Base-by-base conservation (phyloP, 2,329 filamentous ascomycete genomes). In the Fusarium sp. region DNA sequence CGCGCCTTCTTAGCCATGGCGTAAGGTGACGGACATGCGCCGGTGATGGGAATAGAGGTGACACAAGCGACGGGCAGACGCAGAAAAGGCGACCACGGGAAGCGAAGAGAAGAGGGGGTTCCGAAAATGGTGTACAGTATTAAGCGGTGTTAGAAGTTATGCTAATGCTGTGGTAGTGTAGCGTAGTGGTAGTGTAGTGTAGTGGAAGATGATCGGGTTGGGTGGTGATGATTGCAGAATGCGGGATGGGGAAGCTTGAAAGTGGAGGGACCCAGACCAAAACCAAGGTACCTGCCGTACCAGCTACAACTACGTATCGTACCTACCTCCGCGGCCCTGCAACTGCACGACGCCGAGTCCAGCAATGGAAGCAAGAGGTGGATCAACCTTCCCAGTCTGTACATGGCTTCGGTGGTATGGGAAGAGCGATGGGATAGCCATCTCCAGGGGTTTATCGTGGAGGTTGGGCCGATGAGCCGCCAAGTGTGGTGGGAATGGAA, bases 1-100 rank as follows among this genome's bases (percentile, higher is more conserved):
- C 87, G 88, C 76, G 86, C 86, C 83, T 91, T 91, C 79, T 88
- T 90, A 77, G 88, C 88, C 88, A 91, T 91, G 77, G 63, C 76
- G 69, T 53, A 69, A 71, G 49, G 54, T 51, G 59, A 63, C 46
- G 50, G 63, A 44, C 63, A 72, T 73, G 64, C 72, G 72, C 70
- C 58, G 57, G 39, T 43, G 50, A 52, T 36, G 36, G 51, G 57
- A 57, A 58, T 24, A 31, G 38, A 28, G 44, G 70, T 62, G 54
- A 55, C 31, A 72, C 70, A 72, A 65, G 53, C 24, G 38, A 48
- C 60, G 58, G 66, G 54, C 43, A 44, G 52, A 57, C 46, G 57
- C 69, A 74, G 68, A 54, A 68, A 33, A 58, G 36, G 49, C 20
- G 48, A 39, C 33, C 40, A 55, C 55, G 28, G 40, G 50, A 57